Evolutionary conservation across 148 eudicot species (phyloP).

Genomic region (Camellia sinensis): DNA sequence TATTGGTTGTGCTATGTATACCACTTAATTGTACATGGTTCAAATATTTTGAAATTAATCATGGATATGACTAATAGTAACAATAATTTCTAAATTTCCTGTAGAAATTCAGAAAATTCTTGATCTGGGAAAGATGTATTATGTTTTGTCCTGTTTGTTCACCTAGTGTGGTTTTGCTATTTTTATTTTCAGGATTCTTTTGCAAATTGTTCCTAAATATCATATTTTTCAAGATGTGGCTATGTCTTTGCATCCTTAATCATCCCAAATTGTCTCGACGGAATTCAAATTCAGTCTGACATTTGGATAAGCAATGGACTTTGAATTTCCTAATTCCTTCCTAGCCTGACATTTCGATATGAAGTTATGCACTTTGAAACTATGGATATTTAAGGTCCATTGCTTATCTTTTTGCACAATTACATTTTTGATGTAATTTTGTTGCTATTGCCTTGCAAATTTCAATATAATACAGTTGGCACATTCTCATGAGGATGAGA

Average conservation of each 20-base stretch:
- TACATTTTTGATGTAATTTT: not conserved
- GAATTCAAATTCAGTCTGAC: not conserved
- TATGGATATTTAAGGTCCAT: not conserved
- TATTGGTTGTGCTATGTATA: not conserved
- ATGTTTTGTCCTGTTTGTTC: not conserved
- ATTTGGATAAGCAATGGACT: not conserved
- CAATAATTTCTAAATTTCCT: not conserved
- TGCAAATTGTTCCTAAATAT: not conserved
- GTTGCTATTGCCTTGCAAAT: not conserved
- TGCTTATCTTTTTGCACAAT: not conserved
- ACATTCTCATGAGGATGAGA: slow-evolving; percentile 91
- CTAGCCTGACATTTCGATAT: not conserved
- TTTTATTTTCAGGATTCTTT: not conserved
- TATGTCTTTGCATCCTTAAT: not conserved
- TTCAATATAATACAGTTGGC: slow-evolving; percentile 58
- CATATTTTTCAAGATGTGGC: not conserved
- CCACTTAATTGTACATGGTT: not conserved
- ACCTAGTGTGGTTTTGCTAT: not conserved
- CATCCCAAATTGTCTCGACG: not conserved
- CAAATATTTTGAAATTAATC: not conserved
- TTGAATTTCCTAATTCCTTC: not conserved
- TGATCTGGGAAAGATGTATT: not conserved
- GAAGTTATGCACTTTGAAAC: not conserved
- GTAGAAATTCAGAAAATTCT: not conserved
- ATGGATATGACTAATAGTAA: not conserved